Base-by-base conservation (phyloP, 1,284 basidiomycete species). In the Meira miltonrushii region DNA sequence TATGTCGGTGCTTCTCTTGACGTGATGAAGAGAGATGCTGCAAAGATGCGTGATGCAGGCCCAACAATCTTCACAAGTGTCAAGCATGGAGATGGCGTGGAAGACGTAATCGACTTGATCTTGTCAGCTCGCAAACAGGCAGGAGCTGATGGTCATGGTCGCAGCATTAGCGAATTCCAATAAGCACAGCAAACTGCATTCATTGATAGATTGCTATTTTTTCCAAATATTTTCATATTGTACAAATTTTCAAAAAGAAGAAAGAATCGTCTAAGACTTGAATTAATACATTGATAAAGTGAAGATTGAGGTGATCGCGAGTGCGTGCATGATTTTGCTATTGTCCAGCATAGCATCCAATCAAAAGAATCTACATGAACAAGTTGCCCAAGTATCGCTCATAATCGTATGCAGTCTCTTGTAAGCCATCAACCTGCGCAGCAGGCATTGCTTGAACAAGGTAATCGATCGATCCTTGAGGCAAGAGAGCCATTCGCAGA, bases 1-100 rank as follows among this genome's bases (percentile, higher is more conserved):
- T 84, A 95, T 78, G 94, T 98, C 60, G 88, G 88, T 39, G 94
- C 94, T 0, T 94, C 92, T 1, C 83, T 98, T 43, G 88, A 89
- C 57, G 91, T 98, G 21, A 98, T 98, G 94, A 87, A 86, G 60
- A 85, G 92, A 33, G 94, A 98, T 78, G 85, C 94, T 1, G 91
- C 87, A 70, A 81, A 87, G 62, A 97, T 98, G 90, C 85, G 94
- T 33, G 94, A 94, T 54, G 85, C 88, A 58, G 94, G 94, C 0
- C 94, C 94, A 1, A 97, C 94, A 0, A 78, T 96, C 19, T 98
- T 98, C 79, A 86, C 90, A 0, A 89, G 89, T 62, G 86, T 98
- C 55, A 88, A 89, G 75, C 82, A 90, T 60, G 84, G 82, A 33
- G 85, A 85, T 60, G 92, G 91, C 0, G 86, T 97, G 1, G 85